Evolutionary conservation across 768 basidiomycete species (phyloP).

Genomic region (Gautieria morchelliformis): DNA sequence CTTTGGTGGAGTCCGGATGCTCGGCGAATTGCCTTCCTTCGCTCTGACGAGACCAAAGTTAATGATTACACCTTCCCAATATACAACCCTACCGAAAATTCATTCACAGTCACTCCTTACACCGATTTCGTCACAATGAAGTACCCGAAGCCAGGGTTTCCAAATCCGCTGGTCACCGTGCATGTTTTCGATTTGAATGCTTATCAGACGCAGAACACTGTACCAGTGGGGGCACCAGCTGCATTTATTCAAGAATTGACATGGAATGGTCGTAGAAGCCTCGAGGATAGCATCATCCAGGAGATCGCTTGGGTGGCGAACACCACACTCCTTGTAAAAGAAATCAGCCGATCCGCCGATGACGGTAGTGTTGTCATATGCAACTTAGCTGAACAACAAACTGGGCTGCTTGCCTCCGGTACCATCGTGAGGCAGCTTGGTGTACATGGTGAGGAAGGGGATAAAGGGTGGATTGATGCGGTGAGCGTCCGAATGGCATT

Average conservation of each 20-base stretch:
- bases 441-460: conserved; percentile 74
- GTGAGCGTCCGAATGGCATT: conserved; percentile 32
- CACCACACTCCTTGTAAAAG: conserved; percentile 67
- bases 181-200: conserved; percentile 71
- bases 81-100: conserved; percentile 77
- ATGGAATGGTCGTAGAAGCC: conserved; percentile 54
- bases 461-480: conserved; percentile 90
- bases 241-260: conserved; percentile 43
- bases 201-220: conserved; percentile 28
- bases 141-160: conserved; percentile 86
- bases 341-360: conserved; percentile 77
- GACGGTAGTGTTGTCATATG: conserved; percentile 76
- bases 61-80: conserved; percentile 82
- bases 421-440: conserved; percentile 70
- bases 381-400: conserved; percentile 20
- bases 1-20: conserved; percentile 84
- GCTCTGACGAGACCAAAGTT: conserved; percentile 82
- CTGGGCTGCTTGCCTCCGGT: conserved; percentile 25
- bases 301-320: conserved; percentile 87
- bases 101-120: conserved; percentile 69
- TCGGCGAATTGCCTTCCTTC: conserved; percentile 63
- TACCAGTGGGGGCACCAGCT: conserved; percentile 15
- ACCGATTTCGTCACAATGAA: conserved; percentile 51
- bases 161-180: conserved; percentile 77
- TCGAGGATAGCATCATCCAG: conserved; percentile 58